Conservation (phyloP, 306 rosid species). For the Chamaecrista fasciculata region DNA sequence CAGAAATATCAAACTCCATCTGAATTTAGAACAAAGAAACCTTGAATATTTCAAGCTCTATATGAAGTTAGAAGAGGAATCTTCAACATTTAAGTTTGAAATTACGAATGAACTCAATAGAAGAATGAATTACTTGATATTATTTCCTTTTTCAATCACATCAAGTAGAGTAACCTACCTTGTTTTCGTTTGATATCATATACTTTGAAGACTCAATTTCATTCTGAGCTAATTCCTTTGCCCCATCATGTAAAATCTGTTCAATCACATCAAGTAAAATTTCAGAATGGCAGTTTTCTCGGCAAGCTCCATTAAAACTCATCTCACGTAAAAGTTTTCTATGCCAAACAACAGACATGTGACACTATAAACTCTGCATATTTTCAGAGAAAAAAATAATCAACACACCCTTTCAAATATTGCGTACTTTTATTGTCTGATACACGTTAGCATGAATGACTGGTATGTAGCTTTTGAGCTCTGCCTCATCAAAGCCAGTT, state of each 20-base stretch:
- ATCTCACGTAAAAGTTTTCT: slow-evolving; percentile 25
- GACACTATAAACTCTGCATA: slow-evolving; percentile 45
- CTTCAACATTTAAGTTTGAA: background rate
- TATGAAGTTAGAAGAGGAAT: slow-evolving; percentile 19
- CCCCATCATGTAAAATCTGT: slow-evolving; percentile 88
- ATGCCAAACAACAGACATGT: slow-evolving; percentile 28
- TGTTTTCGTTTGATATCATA: slow-evolving; percentile 63
- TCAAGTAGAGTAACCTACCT: slow-evolving; percentile 52
- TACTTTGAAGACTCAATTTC: slow-evolving; percentile 59
- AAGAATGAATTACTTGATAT: background rate
- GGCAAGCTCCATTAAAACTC: slow-evolving; percentile 29
- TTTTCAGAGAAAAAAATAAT: slow-evolving; percentile 77
- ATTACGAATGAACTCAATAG: background rate
- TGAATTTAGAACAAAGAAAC: background rate
- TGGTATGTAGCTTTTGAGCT: slow-evolving; percentile 82
- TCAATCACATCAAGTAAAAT: slow-evolving; percentile 27
- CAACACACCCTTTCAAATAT: slow-evolving; percentile 99
- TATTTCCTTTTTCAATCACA: background rate
- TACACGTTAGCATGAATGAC: slow-evolving; percentile 98
- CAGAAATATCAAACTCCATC: slow-evolving; percentile 14
- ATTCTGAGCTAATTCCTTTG: slow-evolving; percentile 84
- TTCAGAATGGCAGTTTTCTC: slow-evolving; percentile 28
- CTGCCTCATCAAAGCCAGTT: slow-evolving; percentile 95
- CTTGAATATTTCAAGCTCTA: background rate
- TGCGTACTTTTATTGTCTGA: slow-evolving; percentile 99